Base-by-base conservation (phyloP, 768 basidiomycete species). In the Boletales sp. region DNA sequence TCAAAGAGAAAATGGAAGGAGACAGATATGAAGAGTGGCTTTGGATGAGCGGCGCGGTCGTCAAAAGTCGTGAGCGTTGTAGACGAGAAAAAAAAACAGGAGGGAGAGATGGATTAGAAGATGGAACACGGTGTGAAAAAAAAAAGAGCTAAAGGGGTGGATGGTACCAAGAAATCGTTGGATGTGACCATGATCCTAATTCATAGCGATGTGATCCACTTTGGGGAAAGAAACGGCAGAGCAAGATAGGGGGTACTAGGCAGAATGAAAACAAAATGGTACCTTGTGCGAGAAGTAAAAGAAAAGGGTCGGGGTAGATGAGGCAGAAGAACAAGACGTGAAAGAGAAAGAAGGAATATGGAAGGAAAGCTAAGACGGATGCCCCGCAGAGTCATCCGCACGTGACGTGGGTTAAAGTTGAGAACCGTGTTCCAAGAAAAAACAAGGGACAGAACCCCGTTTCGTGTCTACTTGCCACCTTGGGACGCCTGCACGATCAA, bases 401-500 rank as follows among this genome's bases (percentile, higher is more conserved):
- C 18, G 25, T 6, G 25, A 28, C 25, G 25, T 28, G 7, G 25
- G 25, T 28, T 28, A 5, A 28, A 28, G 25, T 28, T 6, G 25
- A 28, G 35, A 15, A 35, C 38, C 19, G 21, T 39, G 46, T 45
- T 55, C 54, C 42, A 30, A 21, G 30, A 34, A 12, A 39, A 37
- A 34, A 12, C 35, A 7, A 39, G 30, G 8, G 53, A n/a, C 18
- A 39, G 4, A 33, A 28, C 25, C 18, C 9, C 15, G 2, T 18
- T 33, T 41, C 21, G 36, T 44, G 47, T 56, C 58, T 49, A 70
- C 53, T 59, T 64, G 48, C 65, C 46, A 35, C 58, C 51, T 44
- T 67, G 60, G 21, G 64, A 50, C 8, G 56, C 54, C 31, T 68
- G 66, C 31, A 70, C 11, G 5, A 62, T 61, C 40, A 74, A 51